Conservation (phyloP, 495 filamentous ascomycete species). For the Neurospora sp. region DNA sequence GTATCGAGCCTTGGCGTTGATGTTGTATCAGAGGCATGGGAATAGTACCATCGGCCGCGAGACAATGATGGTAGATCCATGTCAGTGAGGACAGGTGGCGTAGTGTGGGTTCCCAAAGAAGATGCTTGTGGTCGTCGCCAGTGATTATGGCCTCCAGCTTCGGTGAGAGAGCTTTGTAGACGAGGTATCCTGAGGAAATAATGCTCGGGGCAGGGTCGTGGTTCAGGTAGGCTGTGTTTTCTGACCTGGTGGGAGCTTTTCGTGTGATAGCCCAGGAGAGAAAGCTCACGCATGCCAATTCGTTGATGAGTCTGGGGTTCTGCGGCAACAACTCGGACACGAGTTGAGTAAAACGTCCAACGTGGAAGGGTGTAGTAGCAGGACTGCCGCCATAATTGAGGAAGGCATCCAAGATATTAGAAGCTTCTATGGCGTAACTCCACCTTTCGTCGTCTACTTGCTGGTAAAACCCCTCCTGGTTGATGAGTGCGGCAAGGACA, state of each 20-base stretch:
- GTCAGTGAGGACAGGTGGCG: constrained; percentile 25
- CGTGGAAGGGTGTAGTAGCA: constrained; percentile 5
- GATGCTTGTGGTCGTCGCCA: constrained; percentile 37
- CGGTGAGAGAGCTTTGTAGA: constrained; percentile 31
- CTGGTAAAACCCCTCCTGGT: constrained; percentile 19
- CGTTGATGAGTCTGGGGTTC: constrained; percentile 34
- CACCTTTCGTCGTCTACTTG: constrained; percentile 16
- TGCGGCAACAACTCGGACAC: constrained; percentile 22
- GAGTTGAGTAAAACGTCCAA: constrained; percentile 20
- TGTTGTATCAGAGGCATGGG: constrained; percentile 22
- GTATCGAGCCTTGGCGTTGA: constrained; percentile 18
- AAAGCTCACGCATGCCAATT: constrained; percentile 25
- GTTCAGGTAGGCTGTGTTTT: constrained; percentile 1
- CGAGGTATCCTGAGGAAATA: constrained; percentile 24
- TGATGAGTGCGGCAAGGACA: constrained; percentile 18
- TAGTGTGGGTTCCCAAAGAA: constrained; percentile 33
- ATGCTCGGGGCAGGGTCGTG: constrained; percentile 15
- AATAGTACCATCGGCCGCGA: constrained; percentile 28
- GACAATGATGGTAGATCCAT: constrained; percentile 28
- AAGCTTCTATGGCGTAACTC: constrained; percentile 21
- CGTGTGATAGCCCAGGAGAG: constrained; percentile 20
- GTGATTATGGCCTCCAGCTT: constrained; percentile 28
- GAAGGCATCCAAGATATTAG: constrained; percentile 20
- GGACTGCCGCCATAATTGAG: constrained; percentile 11
- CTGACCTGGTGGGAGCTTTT: constrained; percentile 13